A percentile compares a stretch with the other conserved stretches of the same genome.
These are phyloP conservation scores for Linanthus parryae DNA, from an alignment of 148 eudicot species.

Conservation along the genomic window DNA sequence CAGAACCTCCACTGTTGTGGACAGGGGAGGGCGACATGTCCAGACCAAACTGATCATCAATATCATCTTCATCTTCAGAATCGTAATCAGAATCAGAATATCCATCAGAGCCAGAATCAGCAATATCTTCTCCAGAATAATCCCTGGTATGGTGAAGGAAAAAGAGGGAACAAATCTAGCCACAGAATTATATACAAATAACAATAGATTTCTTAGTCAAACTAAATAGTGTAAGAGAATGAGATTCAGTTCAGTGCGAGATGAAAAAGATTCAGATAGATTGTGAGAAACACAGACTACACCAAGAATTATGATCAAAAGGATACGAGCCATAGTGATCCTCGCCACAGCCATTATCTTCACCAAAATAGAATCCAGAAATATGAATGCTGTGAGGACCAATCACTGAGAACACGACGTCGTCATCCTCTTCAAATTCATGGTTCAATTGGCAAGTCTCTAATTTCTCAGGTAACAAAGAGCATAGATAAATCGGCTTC, in stretches of 20 bases:
- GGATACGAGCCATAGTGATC: conserved; percentile 72
- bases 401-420: conserved; percentile 67
- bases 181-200: no score
- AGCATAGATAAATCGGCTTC: conserved; percentile 61
- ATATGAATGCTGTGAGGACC: conserved; percentile 84
- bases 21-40: conserved; percentile 35
- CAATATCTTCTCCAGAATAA: conserved; percentile 51
- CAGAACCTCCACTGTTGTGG: conserved; percentile 79
- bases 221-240: no score
- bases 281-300: no score
- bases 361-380: conserved; percentile 55
- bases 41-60: conserved; percentile 30
- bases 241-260: no score
- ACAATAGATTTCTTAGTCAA: no score
- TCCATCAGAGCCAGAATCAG: conserved; percentile 37
- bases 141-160: conserved; percentile 73
- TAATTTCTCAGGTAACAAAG: conserved; percentile 62
- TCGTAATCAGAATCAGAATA: conserved; percentile 43
- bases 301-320: conserved; percentile 25
- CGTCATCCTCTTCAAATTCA: conserved; percentile 79
- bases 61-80: conserved; percentile 36
- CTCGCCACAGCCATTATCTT: conserved; percentile 13
- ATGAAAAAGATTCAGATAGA: no score
- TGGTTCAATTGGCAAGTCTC: conserved; percentile 67
- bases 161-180: no score